These are phyloP conservation scores for Spathaspora girioi DNA, from an alignment of 805 yeast genomes.

Conservation along the genomic window DNA sequence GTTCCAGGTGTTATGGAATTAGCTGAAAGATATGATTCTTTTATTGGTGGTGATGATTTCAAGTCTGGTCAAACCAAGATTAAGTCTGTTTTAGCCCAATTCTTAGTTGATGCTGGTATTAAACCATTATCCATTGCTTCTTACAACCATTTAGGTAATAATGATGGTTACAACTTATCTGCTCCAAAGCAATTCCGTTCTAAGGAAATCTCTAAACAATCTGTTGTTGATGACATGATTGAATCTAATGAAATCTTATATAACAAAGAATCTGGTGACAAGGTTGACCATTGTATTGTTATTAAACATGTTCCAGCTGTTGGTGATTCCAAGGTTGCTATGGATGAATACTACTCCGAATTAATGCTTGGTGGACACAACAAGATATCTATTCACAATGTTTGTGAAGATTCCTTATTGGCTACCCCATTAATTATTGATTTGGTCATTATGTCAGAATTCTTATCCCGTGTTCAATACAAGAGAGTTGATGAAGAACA, in stretches of 20 bases:
- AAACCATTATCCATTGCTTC: conserved; percentile 93
- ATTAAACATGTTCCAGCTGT: conserved; percentile 93
- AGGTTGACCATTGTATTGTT: conserved; percentile 90
- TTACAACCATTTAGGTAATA: conserved; percentile 93
- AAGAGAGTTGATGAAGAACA: conserved; percentile 49
- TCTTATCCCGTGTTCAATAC: conserved; percentile 81
- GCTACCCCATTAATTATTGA: conserved; percentile 95
- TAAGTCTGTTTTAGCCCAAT: conserved; percentile 95
- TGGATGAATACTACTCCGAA: conserved; percentile 97
- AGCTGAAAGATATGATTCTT: conserved; percentile 71
- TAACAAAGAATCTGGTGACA: conserved; percentile 72
- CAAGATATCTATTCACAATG: conserved; percentile 89
- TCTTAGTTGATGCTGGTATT: conserved; percentile 95
- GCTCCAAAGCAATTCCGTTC: conserved; percentile 93
- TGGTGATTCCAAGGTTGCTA: conserved; percentile 94
- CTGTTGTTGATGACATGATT: conserved; percentile 92
- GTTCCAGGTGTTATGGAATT: conserved; percentile 92
- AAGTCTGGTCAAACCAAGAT: conserved; percentile 95
- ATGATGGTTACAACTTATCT: conserved; percentile 88
- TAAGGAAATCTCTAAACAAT: conserved; percentile 88
- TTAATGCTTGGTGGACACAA: conserved; percentile 97
- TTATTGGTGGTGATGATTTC: conserved; percentile 96
- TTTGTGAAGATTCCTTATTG: conserved; percentile 91
- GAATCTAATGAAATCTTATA: conserved; percentile 82
- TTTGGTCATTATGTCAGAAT: conserved; percentile 85